Evolutionary conservation across 768 basidiomycete genomes (phyloP).

Genomic region (Mycena filopes): DNA sequence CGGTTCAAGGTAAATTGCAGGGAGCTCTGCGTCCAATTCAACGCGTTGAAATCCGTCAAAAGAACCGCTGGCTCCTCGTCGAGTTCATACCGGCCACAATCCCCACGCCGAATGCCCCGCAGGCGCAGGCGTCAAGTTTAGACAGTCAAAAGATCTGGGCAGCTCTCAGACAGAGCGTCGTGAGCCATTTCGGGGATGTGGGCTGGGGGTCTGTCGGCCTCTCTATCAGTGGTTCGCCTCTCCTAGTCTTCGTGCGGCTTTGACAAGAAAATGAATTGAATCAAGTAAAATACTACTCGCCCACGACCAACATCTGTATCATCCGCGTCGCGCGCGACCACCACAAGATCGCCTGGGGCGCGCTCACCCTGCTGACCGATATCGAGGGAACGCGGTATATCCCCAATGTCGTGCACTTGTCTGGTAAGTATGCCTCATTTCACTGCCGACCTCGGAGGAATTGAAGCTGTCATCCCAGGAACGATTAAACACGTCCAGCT

Average conservation of each 20-base stretch:
- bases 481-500: constrained; percentile 89
- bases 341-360: constrained; percentile 83
- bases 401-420: constrained; percentile 83
- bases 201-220: constrained; percentile 87
- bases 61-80: constrained; percentile 92
- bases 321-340: constrained; percentile 88
- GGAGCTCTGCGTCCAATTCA: background rate
- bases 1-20: constrained; percentile 72
- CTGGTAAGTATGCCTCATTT: constrained; percentile 62
- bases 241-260: background rate
- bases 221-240: constrained; percentile 71
- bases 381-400: constrained; percentile 71
- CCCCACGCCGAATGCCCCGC: constrained; percentile 30
- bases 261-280: constrained; percentile 12
- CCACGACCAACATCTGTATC: constrained; percentile 84
- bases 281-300: constrained; percentile 93
- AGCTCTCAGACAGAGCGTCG: constrained; percentile 75
- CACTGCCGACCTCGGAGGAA: background rate
- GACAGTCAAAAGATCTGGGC: constrained; percentile 75
- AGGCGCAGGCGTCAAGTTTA: constrained; percentile 47
- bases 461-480: constrained; percentile 54
- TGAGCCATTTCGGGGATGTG: constrained; percentile 82
- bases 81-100: constrained; percentile 73
- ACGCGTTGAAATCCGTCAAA: constrained; percentile 8
- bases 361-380: constrained; percentile 72